A percentile compares a stretch with the other conserved stretches of the same genome.
These are phyloP conservation scores for Aspergillus cejpii DNA, from an alignment of 2,329 filamentous ascomycete species.

Conservation along the genomic window DNA sequence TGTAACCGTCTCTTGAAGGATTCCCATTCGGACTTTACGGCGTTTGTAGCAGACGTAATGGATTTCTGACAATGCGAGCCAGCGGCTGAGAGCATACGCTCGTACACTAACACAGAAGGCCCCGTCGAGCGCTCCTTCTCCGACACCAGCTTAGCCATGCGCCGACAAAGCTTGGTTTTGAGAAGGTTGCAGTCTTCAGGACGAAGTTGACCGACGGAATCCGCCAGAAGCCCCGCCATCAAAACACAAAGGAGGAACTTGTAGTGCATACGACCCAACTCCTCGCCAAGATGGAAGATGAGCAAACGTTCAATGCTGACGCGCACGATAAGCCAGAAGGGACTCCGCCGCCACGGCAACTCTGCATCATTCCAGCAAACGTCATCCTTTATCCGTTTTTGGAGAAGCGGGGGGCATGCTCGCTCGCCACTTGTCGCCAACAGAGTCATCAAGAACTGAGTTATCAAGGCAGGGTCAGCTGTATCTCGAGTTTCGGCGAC, in stretches of 20 bases:
- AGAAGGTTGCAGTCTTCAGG: conserved; percentile 39
- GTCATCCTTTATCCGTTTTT: conserved; percentile 59
- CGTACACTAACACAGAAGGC: conserved; percentile 14
- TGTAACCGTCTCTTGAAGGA: conserved; percentile 34
- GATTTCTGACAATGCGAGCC: conserved; percentile 23
- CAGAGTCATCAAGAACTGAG: conserved; percentile 54
- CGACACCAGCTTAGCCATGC: conserved; percentile 52
- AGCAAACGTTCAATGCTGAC: conserved; percentile 53
- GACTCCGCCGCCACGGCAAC: conserved; percentile 56
- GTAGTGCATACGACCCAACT: conserved; percentile 47
- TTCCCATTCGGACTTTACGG: conserved; percentile 37
- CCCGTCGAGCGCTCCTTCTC: conserved; percentile 26
- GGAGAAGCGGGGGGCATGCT: conserved; percentile 35
- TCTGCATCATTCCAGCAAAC: conserved; percentile 46
- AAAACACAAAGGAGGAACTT: conserved; percentile 52
- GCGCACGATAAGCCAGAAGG: conserved; percentile 57
- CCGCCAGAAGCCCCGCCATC: conserved; percentile 44
- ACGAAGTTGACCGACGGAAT: conserved; percentile 25
- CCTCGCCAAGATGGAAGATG: conserved; percentile 33
- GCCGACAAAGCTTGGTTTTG: conserved; percentile 50
- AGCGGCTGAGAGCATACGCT: conserved; percentile 25
- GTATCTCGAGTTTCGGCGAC: conserved; percentile 55
- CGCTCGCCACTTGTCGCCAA: conserved; percentile 49
- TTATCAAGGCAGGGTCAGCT: conserved; percentile 51
- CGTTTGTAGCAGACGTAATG: conserved; percentile 24